These are phyloP conservation scores for Microcyclospora tardicrescens DNA, from an alignment of 2,329 filamentous ascomycete genomes.

Conservation along the genomic window DNA sequence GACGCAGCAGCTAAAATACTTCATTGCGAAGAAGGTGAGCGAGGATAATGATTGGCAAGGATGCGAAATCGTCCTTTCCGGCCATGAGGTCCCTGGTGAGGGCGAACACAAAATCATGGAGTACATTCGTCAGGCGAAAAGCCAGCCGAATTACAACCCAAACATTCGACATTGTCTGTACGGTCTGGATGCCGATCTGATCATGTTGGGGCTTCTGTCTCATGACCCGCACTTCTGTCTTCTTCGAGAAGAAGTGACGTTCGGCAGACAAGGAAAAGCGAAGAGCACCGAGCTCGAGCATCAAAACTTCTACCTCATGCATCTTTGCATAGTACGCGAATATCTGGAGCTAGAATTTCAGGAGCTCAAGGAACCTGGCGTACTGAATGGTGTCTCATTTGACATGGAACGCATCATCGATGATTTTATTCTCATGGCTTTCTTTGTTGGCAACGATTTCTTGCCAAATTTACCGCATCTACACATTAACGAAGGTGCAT, in stretches of 20 bases:
- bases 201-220: slow-evolving; percentile 94
- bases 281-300: slow-evolving; percentile 96
- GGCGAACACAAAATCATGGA: slow-evolving; percentile 99
- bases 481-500: slow-evolving; percentile 95
- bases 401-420: slow-evolving; percentile 96
- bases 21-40: slow-evolving; percentile 96
- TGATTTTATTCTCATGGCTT: slow-evolving; percentile 98
- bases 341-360: slow-evolving; percentile 96
- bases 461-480: slow-evolving; percentile 89
- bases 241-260: slow-evolving; percentile 92
- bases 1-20: slow-evolving; percentile 89
- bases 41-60: slow-evolving; percentile 97
- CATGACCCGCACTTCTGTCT: slow-evolving; percentile 98
- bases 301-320: slow-evolving; percentile 96
- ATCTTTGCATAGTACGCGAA: slow-evolving; percentile 93
- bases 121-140: slow-evolving; percentile 95
- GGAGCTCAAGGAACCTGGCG: slow-evolving; percentile 63
- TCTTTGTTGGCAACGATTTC: slow-evolving; percentile 99
- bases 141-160: slow-evolving; percentile 80
- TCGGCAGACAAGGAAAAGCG: slow-evolving; percentile 72
- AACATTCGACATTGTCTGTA: slow-evolving; percentile 96
- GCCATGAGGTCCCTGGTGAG: slow-evolving; percentile 94
- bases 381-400: slow-evolving; percentile 58
- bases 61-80: slow-evolving; percentile 88
- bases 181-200: slow-evolving; percentile 90